Conservation (phyloP, 2,329 filamentous ascomycete species). For the Venturia carpophila region DNA sequence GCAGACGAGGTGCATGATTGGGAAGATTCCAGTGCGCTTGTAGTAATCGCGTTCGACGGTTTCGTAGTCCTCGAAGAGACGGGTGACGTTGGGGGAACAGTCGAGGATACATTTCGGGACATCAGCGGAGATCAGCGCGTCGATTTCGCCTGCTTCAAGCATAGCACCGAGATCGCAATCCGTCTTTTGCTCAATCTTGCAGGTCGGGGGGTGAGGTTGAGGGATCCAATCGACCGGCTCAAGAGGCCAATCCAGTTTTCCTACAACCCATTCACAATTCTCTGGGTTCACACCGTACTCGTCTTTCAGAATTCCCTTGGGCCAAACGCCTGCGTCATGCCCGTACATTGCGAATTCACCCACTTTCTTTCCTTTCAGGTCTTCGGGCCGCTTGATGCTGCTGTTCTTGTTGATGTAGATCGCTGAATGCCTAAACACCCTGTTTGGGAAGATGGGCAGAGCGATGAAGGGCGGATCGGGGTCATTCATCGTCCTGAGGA, state of each 20-base stretch:
- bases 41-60: constrained; percentile 30
- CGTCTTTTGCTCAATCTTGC: constrained; percentile 23
- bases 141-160: constrained; percentile 32
- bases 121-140: constrained; percentile 32
- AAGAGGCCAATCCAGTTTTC: constrained; percentile 27
- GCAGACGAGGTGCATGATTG: constrained; percentile 30
- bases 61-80: constrained; percentile 33
- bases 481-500: neutral
- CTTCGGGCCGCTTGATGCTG: constrained; percentile 26
- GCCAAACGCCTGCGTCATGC: constrained; percentile 31
- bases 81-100: constrained; percentile 24
- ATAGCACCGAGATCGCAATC: constrained; percentile 26
- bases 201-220: neutral
- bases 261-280: constrained; percentile 31
- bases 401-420: constrained; percentile 29
- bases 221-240: constrained; percentile 23
- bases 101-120: constrained; percentile 27
- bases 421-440: constrained; percentile 29
- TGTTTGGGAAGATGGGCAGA: constrained; percentile 29
- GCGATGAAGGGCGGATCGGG: constrained; percentile 25
- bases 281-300: constrained; percentile 28
- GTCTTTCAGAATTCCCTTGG: constrained; percentile 29
- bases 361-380: constrained; percentile 31
- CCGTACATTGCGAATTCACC: constrained; percentile 22
- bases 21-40: constrained; percentile 26